Evolutionary conservation across 2,329 filamentous ascomycete genomes (phyloP), one percentile per base, ranked within the genome.

Genomic region (Diaporthe aspalathi): DNA sequence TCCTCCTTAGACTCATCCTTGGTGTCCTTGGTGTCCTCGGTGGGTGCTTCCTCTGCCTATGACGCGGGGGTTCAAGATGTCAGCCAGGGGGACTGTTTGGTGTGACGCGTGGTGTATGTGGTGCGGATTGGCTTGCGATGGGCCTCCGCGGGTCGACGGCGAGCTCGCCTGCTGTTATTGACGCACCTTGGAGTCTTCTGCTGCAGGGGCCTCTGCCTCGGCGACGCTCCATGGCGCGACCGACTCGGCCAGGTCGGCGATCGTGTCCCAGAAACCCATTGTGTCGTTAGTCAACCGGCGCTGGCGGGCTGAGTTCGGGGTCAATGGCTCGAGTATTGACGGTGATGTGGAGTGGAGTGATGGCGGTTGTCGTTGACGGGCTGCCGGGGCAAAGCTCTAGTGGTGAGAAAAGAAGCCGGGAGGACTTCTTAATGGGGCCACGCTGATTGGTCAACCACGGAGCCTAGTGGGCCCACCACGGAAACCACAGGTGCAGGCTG

Each of bases 251-350:
- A 92, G 84, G 80, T 91, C 90, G 79, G 85, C 86, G 78, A 90
- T 86, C 76, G 86, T 83, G 82, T 91, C 89, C 88, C 89, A 91
- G 84, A 91, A 86, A 84, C 88, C 89, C 90, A 92, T 92, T 80
- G 71, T 71, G 50, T 71, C 79, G 77, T 79, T 79, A 35, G 79
- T 80, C 80, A 82, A 80, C 81, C 83, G 79, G 78, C 79, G 76
- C 74, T 79, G 81, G 74, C 65, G 63, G 50, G 50, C 52, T 60
- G 81, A 78, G 81, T 82, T 77, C 78, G 52, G 76, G 76, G 73
- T 75, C 73, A 74, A 74, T 74, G 74, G 73, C 73, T 67, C 73
- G 70, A 73, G 75, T 75, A 76, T 75, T 71, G 77, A 75, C 74
- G 67, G 75, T 74, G 70, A 73, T 62, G 68, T 72, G 73, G 77